These are phyloP conservation scores for Dictyostelium purpureum DNA, from an alignment of 78 protist species.

Conservation along the genomic window DNA sequence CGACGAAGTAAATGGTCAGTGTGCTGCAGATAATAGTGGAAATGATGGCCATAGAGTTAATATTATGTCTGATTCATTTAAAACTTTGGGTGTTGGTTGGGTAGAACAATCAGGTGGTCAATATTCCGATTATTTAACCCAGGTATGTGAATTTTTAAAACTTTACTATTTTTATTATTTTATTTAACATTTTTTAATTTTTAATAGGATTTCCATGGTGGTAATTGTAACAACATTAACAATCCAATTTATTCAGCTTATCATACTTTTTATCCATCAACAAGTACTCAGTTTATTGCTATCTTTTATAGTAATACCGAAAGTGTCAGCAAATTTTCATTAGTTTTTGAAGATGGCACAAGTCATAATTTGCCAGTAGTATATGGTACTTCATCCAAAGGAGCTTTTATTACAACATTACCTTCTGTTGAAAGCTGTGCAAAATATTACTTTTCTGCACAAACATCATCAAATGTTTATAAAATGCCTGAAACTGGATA, in stretches of 20 bases:
- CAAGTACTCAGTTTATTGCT: background rate
- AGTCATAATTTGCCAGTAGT: background rate
- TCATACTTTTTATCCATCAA: background rate
- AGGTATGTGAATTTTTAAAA: no score
- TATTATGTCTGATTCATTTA: background rate
- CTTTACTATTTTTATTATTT: no score
- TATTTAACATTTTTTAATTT: no score
- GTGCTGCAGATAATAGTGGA: background rate
- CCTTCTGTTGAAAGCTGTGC: background rate
- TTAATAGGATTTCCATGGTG: conserved; percentile 33
- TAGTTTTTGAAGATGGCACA: background rate
- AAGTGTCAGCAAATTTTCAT: background rate
- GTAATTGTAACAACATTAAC: background rate
- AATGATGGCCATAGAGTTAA: conserved; percentile 24
- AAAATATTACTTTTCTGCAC: background rate
- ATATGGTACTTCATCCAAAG: background rate
- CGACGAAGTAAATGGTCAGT: background rate
- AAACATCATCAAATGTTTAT: background rate
- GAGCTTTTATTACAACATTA: background rate
- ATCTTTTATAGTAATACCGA: background rate
- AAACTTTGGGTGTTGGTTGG: conserved; percentile 28
- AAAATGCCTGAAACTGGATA: conserved; percentile 37
- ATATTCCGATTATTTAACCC: conserved; percentile 25
- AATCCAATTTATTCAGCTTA: conserved; percentile 16
- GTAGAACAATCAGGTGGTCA: background rate